Base-by-base conservation (phyloP, 768 basidiomycete genomes). In the Suillus variegatus region DNA sequence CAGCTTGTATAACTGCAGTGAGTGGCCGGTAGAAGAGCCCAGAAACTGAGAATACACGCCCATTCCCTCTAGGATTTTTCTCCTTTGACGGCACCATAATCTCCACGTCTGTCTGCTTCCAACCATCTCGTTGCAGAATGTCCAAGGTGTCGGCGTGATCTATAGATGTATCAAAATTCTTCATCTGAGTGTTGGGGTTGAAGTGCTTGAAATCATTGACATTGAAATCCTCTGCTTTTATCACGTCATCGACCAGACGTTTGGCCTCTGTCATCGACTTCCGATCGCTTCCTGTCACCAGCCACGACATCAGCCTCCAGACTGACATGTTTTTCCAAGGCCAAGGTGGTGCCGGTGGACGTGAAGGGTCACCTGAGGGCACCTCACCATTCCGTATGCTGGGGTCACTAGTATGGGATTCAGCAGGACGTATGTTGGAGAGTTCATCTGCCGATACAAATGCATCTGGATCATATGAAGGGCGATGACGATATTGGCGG, bases 241-340 rank as follows among this genome's bases (percentile, higher is more conserved):
- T 36, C 6, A 76, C 76, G 1, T 78, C 69, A n/a, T 73, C 36
- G 0, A 76, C 74, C 0, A 80, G 70, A 10, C 66, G 64, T 18
- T 77, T 61, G 0, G 74, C 44, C 41, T 77, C 76, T 1, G 10
- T 25, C 4, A 66, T 35, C 1, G 78, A 76, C 62, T 78, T 79
- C 3, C 20, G 14, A 9, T 47, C 67, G 4, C 71, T 77, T 1
- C 74, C 74, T n/a, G 66, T 67, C 58, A 72, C 74, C 13, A 67
- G 54, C 79, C 79, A 79, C 4, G 54, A n/a, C 73, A 77, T 73
- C 20, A 79, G 71, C 0, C 69, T 67, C 57, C 69, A 76, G 4
- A 67, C 61, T 1, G 72, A 64, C 35, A 61, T 51, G 41, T 69
- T 73, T 22, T 38, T 20, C 25, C 47, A 64, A 12, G 63, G 63